These are phyloP conservation scores for Leptodermis oblonga DNA, from an alignment of 257 asterid genomes.

Conservation along the genomic window DNA sequence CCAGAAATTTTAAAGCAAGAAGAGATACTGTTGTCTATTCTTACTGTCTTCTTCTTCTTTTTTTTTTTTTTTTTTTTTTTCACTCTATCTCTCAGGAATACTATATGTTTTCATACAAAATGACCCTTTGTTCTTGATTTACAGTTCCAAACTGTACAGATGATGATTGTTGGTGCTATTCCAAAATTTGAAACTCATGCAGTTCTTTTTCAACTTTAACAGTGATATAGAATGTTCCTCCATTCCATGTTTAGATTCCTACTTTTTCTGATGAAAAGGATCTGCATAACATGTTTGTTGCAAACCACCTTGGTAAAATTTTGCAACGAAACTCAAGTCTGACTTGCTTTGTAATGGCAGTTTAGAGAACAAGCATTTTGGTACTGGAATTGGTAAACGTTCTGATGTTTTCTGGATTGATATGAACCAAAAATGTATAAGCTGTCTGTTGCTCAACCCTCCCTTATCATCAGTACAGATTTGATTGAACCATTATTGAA, in stretches of 20 bases:
- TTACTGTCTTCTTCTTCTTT: too few species aligned
- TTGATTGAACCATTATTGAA: background rate
- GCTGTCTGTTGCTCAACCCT: background rate
- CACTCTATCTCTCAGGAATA: background rate
- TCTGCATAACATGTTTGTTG: background rate
- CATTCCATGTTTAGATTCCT: background rate
- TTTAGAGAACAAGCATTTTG: background rate
- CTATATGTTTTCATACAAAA: background rate
- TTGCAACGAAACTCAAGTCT: background rate
- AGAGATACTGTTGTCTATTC: background rate
- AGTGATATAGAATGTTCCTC: background rate
- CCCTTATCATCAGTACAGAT: background rate
- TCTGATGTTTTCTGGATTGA: background rate
- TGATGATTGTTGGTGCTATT: background rate
- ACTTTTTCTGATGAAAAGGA: background rate
- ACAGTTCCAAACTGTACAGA: background rate
- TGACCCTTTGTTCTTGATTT: too few species aligned
- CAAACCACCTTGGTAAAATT: background rate
- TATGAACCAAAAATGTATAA: background rate
- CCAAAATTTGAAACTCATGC: background rate
- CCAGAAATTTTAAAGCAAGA: background rate
- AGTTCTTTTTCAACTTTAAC: background rate
- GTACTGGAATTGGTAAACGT: background rate
- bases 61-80: too few species aligned
- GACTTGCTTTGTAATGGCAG: background rate